phyloP scores from a whole-genome alignment of 768 basidiomycete genomes.

The Termitomyces sp. region DNA sequence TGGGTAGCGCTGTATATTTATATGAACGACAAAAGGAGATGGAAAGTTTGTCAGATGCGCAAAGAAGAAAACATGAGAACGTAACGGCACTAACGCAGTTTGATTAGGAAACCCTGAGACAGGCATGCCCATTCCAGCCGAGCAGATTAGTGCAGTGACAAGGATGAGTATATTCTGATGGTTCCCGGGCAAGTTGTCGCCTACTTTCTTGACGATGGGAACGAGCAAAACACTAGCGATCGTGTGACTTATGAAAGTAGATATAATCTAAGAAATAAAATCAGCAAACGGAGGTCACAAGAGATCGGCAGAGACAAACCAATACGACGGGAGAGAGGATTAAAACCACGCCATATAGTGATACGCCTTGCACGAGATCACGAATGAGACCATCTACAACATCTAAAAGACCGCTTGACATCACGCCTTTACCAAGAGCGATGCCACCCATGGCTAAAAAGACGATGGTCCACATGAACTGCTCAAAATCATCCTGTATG shows the following conservation, averaged over 20 bases:
- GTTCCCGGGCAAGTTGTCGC: constrained; percentile 61
- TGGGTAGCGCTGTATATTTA: constrained; percentile 64
- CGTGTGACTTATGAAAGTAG: constrained; percentile 96
- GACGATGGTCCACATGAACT: constrained; percentile 91
- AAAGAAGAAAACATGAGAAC: not conserved
- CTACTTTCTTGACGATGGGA: constrained; percentile 91
- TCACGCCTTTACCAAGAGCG: constrained; percentile 90
- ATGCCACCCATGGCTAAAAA: constrained; percentile 99
- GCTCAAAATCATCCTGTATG: constrained; percentile 86
- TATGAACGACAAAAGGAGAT: constrained; percentile 1
- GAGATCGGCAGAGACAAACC: constrained; percentile 33
- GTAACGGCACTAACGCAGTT: constrained; percentile 65
- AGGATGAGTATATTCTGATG: constrained; percentile 86
- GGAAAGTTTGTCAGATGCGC: constrained; percentile 11
- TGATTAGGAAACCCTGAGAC: constrained; percentile 99
- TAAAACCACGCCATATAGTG: constrained; percentile 65
- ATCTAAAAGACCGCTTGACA: constrained; percentile 80
- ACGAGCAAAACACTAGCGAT: constrained; percentile 96
- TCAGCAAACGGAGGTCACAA: not conserved
- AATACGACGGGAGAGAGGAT: constrained; percentile 66
- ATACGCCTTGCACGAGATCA: constrained; percentile 51
- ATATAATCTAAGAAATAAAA: constrained; percentile 50
- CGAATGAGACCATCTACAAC: constrained; percentile 66
- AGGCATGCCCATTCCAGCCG: constrained; percentile 96
- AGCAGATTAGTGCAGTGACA: constrained; percentile 88